Evolutionary conservation across 306 rosid species (phyloP), one percentile per base, ranked within the genome.

Genomic region (Fragaria vesca): DNA sequence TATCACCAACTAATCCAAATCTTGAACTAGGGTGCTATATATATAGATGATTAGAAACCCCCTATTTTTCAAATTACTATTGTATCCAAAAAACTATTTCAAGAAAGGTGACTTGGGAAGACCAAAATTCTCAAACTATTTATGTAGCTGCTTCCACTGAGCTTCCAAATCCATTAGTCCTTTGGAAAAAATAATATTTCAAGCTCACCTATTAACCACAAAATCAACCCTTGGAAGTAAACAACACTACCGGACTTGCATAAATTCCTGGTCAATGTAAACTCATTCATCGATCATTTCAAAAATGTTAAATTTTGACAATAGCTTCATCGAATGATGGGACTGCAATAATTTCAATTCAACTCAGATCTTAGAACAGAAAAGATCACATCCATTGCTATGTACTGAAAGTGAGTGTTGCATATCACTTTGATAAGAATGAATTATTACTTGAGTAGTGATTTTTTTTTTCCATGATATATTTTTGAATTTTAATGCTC

Each of bases 101-200:
- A 71, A 81, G 52, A 26, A 63, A 32, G 45, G 42, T 45, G 67
- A 66, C 75, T 57, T 70, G 74, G 24, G 18, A 55, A 17, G 18
- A 50, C 51, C 48, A 1, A 20, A 66, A 82, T 80, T 84, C 82
- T 71, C 82, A 40, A 6, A 65, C 63, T 36, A 48, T 21, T 72
- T 20, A 81, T 43, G 79, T 63, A 71, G 75, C 82, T 85, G 75
- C 82, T 85, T 85, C 85, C 85, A 45, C 71, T 75, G 36, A 75
- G 70, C 77, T 83, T 85, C 84, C 85, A 66, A 54, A 54, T 38
- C 7, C 71, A 18, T 32, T 28, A 24, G 54, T 74, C 69, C 55
- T 26, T 57, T 6, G 4, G 32, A 47, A 2, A 3, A 40, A 68
- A 68, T 5, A 76, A 72, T 50, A 34, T 48, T 32, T 18, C 51